Conservation (phyloP, 305 asterid genomes). For the Fraxinus nigra region DNA sequence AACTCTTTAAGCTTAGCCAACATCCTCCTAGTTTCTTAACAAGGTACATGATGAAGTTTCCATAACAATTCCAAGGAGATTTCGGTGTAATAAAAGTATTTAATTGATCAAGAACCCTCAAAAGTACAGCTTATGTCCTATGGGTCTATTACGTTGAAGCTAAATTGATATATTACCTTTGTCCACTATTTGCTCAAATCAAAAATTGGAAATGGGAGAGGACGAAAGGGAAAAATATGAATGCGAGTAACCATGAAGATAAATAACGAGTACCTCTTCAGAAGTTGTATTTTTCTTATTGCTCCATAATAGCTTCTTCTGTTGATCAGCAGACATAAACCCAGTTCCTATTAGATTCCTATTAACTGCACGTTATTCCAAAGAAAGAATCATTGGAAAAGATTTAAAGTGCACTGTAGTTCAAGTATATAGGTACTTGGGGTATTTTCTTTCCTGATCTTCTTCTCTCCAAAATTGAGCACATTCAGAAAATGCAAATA, state of each 20-base stretch:
- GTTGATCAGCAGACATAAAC: constrained; percentile 82
- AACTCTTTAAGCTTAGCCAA: background rate
- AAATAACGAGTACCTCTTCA: constrained; percentile 68
- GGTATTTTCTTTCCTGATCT: background rate
- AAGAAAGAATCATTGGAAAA: constrained; percentile 13
- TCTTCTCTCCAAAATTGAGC: background rate
- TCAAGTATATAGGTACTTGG: background rate
- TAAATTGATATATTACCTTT: background rate
- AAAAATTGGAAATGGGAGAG: background rate
- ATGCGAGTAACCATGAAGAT: background rate
- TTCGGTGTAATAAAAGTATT: background rate
- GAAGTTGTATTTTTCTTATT: constrained; percentile 63
- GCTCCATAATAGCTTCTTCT: constrained; percentile 39
- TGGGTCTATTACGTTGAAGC: background rate
- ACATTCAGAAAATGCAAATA: background rate
- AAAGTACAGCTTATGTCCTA: background rate
- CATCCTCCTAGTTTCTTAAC: background rate
- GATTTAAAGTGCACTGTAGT: background rate
- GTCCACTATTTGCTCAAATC: background rate
- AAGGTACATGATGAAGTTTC: background rate
- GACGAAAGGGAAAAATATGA: background rate
- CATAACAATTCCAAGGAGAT: background rate
- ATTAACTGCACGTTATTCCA: constrained; percentile 54
- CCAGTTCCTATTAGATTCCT: constrained; percentile 89
- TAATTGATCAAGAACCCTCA: background rate